Base-by-base conservation (phyloP, 345 rosid genomes). In the Leavenworthia alabamica region DNA sequence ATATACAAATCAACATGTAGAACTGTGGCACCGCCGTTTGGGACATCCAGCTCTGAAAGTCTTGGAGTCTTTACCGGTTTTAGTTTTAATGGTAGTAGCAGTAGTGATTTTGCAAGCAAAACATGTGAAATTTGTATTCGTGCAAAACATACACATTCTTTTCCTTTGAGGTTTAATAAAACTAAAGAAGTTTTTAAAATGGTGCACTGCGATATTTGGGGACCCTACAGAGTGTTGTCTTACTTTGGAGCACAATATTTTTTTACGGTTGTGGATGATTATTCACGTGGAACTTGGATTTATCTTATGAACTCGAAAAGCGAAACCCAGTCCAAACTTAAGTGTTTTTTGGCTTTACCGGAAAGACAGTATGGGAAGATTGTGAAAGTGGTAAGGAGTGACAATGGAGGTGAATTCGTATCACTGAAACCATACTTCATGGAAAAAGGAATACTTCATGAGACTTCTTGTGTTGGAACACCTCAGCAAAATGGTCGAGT, bases 331-430 rank as follows among this genome's bases (percentile, higher is more conserved):
- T 3, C 3, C 1, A 2, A 12, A 3, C 4, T 47, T 3, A 0
- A 4, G 0, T 6, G n/a, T 0, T 47, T 47, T 2, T 0, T n/a
- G 0, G 16, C 16, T 0, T 3, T 3, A 1, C 17, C 3, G 2
- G 2, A n/a, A 0, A 2, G 11, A 24, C 19, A 47, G 0, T 24
- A 24, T n/a, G 5, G 5, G 0, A n/a, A n/a, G 0, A 0, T n/a
- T 1, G 5, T 23, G 0, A 2, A 1, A 24, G 7, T 1, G 3
- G 0, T 47, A 0, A 5, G 29, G 0, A 47, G 52, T 6, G 32
- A 47, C 0, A 24, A 47, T n/a, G 32, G 17, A 0, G 6, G 8
- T 1, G 47, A 43, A 2, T 43, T 43, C 4, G 0, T 8, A 1
- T 3, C 6, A 8, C 0, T 43, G 0, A 17, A 0, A 3, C 7